Conservation (phyloP, 192 early-diverging fungal genomes). For the Martensiomyces pterosporus region DNA sequence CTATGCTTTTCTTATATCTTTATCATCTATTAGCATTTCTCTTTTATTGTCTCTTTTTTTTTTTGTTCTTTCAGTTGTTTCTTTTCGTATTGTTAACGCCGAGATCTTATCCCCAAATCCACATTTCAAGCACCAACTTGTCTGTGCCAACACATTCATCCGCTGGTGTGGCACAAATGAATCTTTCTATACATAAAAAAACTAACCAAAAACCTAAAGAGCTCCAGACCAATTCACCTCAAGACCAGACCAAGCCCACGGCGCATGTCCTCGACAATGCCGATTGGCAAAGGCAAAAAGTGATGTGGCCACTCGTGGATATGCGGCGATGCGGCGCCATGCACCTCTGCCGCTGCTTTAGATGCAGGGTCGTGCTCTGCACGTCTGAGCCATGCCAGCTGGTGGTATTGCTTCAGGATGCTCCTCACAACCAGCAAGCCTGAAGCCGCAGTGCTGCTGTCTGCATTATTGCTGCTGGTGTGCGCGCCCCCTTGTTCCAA, state of each 20-base stretch:
- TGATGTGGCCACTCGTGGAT: slow-evolving; percentile 13
- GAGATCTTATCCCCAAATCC: background rate
- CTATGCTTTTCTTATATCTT: background rate
- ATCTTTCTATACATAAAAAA: background rate
- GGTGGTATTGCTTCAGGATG: slow-evolving; percentile 39
- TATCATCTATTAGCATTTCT: slow-evolving; percentile 4
- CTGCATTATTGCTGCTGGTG: too few relatives aligned
- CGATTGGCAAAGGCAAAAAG: slow-evolving; percentile 33
- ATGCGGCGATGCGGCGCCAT: background rate
- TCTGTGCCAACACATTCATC: too few relatives aligned
- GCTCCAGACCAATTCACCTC: too few relatives aligned
- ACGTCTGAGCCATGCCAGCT: slow-evolving; percentile 32
- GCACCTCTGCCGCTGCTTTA: too few relatives aligned
- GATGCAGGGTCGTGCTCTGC: slow-evolving; percentile 21
- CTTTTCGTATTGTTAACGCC: background rate
- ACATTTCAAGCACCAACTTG: too few relatives aligned
- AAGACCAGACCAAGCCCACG: slow-evolving; percentile 10
- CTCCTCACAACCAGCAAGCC: slow-evolving; percentile 19
- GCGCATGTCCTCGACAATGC: slow-evolving; percentile 24
- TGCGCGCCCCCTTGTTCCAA: too few relatives aligned
- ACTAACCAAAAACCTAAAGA: too few relatives aligned
- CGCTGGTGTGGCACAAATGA: too few relatives aligned
- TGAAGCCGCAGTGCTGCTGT: too few relatives aligned
- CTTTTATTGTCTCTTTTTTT: slow-evolving; percentile 3
- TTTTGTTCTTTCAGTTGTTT: slow-evolving; percentile 8